Base-by-base conservation (phyloP, 1,139 yeast species). In the Blastobotrys apis region DNA sequence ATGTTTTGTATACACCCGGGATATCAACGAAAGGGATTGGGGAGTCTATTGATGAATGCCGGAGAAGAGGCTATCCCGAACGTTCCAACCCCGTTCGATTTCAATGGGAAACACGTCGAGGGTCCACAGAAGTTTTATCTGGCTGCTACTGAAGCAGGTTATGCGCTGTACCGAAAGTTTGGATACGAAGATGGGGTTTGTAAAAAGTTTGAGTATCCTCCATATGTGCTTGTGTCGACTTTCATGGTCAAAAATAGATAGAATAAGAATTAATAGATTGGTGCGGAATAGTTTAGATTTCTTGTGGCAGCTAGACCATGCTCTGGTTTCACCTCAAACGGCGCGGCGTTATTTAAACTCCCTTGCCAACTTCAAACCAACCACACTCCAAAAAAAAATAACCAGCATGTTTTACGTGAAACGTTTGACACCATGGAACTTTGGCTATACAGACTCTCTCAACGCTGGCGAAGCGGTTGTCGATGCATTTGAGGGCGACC, bases 81-180 rank as follows among this genome's bases (percentile, higher is more conserved):
- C 21, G 35, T 37, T 20, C 45, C 40, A 5, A 36, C 41, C 5
- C 30, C 25, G 26, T 32, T 41, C 13, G 20, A 19, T 17, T 16
- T 33, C 20, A 27, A 26, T 2, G 35, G 33, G 4, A 36, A 36
- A 9, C 21, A 26, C 9, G 30, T 25, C 5, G 15, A 20, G 17
- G 43, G 43, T 4, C 47, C 47, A 1, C 44, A 39, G 27, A 39
- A 40, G 29, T 10, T 34, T 9, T 41, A 35, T 29, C 27, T 44
- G 13, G 44, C 35, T 17, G 38, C 44, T 6, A 25, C 47, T 20
- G 34, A 39, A 3, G 37, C 36, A 6, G 47, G 47, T 12, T 3
- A 3, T 2, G 23, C 20, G n/a, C 30, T 44, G 25, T 44, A 44
- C 15, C 16, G 10, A 12, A 31, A 30, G 23, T 10, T 20, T 6